Percentiles rank a stretch among this genome's conserved stretches.
Evolutionary conservation across 192 early-diverging fungal species (phyloP).

Genomic region (Paraglomus brasilianum): DNA sequence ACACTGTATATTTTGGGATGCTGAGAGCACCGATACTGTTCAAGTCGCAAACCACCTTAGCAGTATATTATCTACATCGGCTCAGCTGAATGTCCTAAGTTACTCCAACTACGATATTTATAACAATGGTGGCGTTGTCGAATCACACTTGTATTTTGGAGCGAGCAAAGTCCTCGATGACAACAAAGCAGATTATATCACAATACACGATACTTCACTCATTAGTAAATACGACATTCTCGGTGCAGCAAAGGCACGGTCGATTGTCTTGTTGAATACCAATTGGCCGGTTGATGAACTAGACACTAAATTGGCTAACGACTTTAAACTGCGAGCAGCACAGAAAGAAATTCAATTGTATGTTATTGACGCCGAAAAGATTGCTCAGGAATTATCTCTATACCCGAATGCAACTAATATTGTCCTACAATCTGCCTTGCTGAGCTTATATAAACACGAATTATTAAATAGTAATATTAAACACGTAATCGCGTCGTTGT

Average conservation of each 20-base stretch:
- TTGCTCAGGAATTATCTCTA: conserved; percentile 57
- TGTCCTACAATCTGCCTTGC: conserved; percentile 58
- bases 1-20: conserved; percentile 62
- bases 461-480: conserved; percentile 2
- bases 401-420: conserved; percentile 55
- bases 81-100: conserved; percentile 40
- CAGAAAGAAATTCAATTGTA: conserved; percentile 55
- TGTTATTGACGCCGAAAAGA: conserved; percentile 60
- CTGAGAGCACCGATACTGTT: conserved; percentile 48
- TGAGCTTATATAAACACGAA: conserved; percentile 15
- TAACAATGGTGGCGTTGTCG: conserved; percentile 56
- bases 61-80: conserved; percentile 38
- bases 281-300: conserved; percentile 68
- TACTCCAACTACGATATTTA: conserved; percentile 54
- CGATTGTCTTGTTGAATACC: conserved; percentile 64
- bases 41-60: conserved; percentile 50
- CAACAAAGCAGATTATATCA: conserved; percentile 57
- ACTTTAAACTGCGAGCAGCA: conserved; percentile 56
- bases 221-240: conserved; percentile 62
- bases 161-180: conserved; percentile 37
- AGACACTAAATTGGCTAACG: conserved; percentile 62
- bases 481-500: conserved; percentile 31
- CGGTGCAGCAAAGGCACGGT: conserved; percentile 46
- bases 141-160: conserved; percentile 60
- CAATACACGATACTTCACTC: conserved; percentile 61